Evolutionary conservation across 208 protist species (phyloP).

Genomic region (Acanthamoeba rhysodes): DNA sequence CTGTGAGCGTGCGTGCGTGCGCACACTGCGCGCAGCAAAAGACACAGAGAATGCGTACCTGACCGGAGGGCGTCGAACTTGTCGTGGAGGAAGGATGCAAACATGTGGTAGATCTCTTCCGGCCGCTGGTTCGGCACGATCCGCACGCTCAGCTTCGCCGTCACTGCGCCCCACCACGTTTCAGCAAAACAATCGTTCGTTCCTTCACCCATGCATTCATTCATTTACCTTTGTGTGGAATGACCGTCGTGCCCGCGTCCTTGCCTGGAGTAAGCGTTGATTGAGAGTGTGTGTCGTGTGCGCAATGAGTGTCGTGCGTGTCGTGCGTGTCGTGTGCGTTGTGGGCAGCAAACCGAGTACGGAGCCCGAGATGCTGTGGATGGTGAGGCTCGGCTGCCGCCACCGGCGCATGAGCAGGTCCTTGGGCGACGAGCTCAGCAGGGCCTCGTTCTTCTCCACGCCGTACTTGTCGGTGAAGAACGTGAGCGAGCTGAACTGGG

Average conservation of each 20-base stretch:
- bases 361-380: conserved; percentile 59
- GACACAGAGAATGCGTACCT: too few relatives aligned
- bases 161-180: background rate
- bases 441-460: conserved; percentile 13
- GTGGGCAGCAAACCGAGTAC: background rate
- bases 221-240: conserved; percentile 44
- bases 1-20: too few relatives aligned
- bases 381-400: conserved; percentile 74
- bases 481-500: conserved; percentile 58
- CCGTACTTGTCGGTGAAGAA: conserved; percentile 53
- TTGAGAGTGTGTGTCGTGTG: too few relatives aligned
- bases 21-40: too few relatives aligned
- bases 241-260: conserved; percentile 63
- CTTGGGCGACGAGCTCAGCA: conserved; percentile 55
- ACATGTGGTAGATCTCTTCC: conserved; percentile 10
- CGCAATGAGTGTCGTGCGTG: background rate
- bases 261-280: too few relatives aligned
- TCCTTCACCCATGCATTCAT: background rate
- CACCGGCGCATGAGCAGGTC: conserved; percentile 70
- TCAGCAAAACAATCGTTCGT: background rate
- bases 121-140: conserved; percentile 73
- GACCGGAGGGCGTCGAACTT: conserved; percentile 50
- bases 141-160: conserved; percentile 61
- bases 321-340: too few relatives aligned
- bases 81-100: conserved; percentile 24